A percentile compares a stretch with the other conserved stretches of the same genome.
Conservation (phyloP, 192 early-diverging fungal genomes). For the Spinellus fusiger region DNA sequence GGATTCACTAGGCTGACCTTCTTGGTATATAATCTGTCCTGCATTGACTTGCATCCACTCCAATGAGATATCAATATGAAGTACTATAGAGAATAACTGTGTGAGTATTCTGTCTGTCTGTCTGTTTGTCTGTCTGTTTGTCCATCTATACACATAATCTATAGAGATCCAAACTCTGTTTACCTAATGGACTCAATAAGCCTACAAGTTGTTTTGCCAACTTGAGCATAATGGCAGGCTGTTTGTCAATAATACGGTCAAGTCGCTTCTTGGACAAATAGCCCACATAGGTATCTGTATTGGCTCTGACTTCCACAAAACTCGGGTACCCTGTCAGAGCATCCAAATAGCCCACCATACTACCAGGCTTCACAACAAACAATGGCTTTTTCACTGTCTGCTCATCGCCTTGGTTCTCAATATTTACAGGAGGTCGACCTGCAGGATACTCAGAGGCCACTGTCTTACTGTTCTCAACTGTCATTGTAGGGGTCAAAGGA, state of each 20-base stretch:
- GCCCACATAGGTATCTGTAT: conserved; percentile 78
- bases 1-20: conserved; percentile 80
- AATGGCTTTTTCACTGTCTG: conserved; percentile 35
- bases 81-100: conserved; percentile 27
- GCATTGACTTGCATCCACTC: conserved; percentile 96
- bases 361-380: conserved; percentile 80
- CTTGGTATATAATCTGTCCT: conserved; percentile 86
- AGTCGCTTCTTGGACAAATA: conserved; percentile 78
- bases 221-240: conserved; percentile 79
- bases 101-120: background rate
- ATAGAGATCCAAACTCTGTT: conserved; percentile 10
- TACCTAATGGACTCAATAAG: conserved; percentile 73
- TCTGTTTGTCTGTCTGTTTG: background rate
- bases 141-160: background rate
- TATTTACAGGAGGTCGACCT: conserved; percentile 7
- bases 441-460: conserved; percentile 28
- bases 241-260: conserved; percentile 79
- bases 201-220: conserved; percentile 83
- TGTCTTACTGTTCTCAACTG: background rate
- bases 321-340: conserved; percentile 89
- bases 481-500: background rate
- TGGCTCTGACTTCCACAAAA: conserved; percentile 78
- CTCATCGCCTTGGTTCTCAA: background rate
- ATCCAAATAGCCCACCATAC: conserved; percentile 87
- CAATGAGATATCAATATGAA: conserved; percentile 77